Percentiles rank a stretch among this genome's conserved stretches.
Evolutionary conservation across 345 rosid species (phyloP).

Genomic region (Xanthoceras sorbifolium): DNA sequence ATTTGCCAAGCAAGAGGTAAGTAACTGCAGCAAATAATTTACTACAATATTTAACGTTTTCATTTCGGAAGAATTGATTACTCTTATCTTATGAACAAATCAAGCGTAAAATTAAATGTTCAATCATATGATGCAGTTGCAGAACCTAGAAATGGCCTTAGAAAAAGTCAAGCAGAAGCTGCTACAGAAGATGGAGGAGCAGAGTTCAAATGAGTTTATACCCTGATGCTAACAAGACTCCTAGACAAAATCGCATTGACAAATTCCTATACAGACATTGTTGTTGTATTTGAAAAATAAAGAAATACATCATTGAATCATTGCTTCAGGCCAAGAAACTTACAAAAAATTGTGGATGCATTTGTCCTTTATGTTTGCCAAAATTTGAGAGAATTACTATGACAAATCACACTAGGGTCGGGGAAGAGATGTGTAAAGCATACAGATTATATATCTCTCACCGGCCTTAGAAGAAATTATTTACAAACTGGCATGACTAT

Average conservation of each 20-base stretch:
- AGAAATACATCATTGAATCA: not conserved
- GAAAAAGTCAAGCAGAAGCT: constrained; percentile 44
- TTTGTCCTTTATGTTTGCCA: not conserved
- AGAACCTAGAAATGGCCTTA: constrained; percentile 42
- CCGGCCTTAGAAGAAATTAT: constrained; percentile 15
- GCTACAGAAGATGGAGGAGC: constrained; percentile 28
- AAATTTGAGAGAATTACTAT: constrained; percentile 29
- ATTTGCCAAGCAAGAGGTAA: constrained; percentile 59
- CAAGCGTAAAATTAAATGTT: not conserved
- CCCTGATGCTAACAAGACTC: not conserved
- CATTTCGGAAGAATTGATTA: not conserved
- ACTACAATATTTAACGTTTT: not conserved
- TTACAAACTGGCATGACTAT: constrained; percentile 11
- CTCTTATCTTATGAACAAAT: not conserved
- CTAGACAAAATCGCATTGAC: not conserved
- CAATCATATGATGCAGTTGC: constrained; percentile 38
- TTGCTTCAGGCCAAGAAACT: not conserved
- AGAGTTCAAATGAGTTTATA: constrained; percentile 13
- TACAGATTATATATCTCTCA: not conserved
- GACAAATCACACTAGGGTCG: not conserved
- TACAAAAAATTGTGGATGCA: not conserved
- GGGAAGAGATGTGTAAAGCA: constrained; percentile 1
- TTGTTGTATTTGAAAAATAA: not conserved
- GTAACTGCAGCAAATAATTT: not conserved
- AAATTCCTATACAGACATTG: not conserved